phyloP scores from a whole-genome alignment of 2,329 filamentous ascomycete genomes.

The Colletotrichum sp. region DNA sequence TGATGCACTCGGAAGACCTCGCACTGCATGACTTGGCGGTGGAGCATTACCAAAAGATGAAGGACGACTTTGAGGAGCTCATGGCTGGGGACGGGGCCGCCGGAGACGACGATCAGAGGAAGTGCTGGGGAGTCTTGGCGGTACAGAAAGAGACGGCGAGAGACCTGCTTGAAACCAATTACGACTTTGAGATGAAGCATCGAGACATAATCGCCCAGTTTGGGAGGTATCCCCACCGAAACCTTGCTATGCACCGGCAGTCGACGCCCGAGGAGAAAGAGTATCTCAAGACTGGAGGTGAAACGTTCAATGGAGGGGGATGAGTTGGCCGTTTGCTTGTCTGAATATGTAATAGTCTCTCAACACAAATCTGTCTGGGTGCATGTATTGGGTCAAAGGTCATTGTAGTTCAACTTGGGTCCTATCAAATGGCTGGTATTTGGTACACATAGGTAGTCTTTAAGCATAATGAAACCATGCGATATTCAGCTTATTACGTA shows the following conservation, averaged over 20 bases:
- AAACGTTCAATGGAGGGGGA: slow-evolving; percentile 35
- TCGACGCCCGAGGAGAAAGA: slow-evolving; percentile 53
- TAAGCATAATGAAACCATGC: not conserved
- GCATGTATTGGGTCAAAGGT: not conserved
- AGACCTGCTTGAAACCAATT: slow-evolving; percentile 24
- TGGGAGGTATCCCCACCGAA: slow-evolving; percentile 65
- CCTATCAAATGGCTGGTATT: not conserved
- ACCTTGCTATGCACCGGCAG: slow-evolving; percentile 52
- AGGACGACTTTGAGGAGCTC: slow-evolving; percentile 36
- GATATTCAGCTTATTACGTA: accelerated
- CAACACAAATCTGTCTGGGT: not conserved
- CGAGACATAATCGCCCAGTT: slow-evolving; percentile 55
- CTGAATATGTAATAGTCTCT: not conserved
- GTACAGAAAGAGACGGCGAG: slow-evolving; percentile 29
- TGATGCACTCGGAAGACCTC: slow-evolving; percentile 63
- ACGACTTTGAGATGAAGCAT: slow-evolving; percentile 50
- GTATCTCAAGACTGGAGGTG: slow-evolving; percentile 52
- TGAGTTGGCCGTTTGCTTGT: not conserved
- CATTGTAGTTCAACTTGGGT: not conserved
- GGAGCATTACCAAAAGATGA: slow-evolving; percentile 33
- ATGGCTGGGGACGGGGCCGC: slow-evolving; percentile 27
- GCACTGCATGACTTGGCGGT: slow-evolving; percentile 46
- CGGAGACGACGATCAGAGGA: slow-evolving; percentile 27
- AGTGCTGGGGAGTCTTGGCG: slow-evolving; percentile 30
- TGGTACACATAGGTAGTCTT: not conserved